Conservation (phyloP, 1,284 basidiomycete species). For the Boletellus sp. region DNA sequence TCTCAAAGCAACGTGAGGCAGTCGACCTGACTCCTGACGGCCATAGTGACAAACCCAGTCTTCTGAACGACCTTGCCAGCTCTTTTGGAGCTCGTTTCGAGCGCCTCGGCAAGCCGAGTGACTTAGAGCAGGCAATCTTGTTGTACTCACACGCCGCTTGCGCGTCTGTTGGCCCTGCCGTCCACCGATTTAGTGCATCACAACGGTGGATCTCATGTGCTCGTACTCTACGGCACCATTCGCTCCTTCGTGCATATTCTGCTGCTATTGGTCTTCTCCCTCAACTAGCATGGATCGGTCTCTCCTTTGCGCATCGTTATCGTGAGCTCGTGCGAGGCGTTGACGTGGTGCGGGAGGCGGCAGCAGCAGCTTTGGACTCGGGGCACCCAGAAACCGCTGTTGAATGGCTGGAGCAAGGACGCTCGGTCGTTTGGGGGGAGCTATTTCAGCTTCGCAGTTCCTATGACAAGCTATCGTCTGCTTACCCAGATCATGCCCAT, state of each 20-base stretch:
- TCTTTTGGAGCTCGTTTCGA: neutral
- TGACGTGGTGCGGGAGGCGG: slow-evolving; percentile 5
- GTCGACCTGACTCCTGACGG: neutral
- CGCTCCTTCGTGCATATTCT: slow-evolving; percentile 2
- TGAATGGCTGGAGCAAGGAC: slow-evolving; percentile 13
- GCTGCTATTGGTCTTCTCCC: slow-evolving; percentile 4
- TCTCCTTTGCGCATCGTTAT: slow-evolving; percentile 7
- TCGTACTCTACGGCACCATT: neutral
- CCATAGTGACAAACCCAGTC: neutral
- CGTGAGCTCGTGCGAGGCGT: neutral
- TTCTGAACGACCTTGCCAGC: neutral
- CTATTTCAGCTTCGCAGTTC: slow-evolving; percentile 9
- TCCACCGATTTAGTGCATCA: slow-evolving; percentile 1
- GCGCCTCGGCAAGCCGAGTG: neutral
- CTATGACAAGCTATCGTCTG: neutral
- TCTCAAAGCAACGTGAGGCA: neutral
- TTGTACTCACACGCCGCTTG: neutral
- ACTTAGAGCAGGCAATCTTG: slow-evolving; percentile 5
- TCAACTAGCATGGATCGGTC: slow-evolving; percentile 8
- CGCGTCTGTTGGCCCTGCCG: neutral
- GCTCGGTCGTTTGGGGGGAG: slow-evolving; percentile 10
- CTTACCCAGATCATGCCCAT: slow-evolving; percentile 1
- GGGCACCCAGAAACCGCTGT: slow-evolving; percentile 5
- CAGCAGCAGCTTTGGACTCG: slow-evolving; percentile 1
- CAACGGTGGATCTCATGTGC: slow-evolving; percentile 6